Evolutionary conservation across 129 eudicot genomes (phyloP), one percentile per base, ranked within the genome.

Genomic region (Calendula officinalis): DNA sequence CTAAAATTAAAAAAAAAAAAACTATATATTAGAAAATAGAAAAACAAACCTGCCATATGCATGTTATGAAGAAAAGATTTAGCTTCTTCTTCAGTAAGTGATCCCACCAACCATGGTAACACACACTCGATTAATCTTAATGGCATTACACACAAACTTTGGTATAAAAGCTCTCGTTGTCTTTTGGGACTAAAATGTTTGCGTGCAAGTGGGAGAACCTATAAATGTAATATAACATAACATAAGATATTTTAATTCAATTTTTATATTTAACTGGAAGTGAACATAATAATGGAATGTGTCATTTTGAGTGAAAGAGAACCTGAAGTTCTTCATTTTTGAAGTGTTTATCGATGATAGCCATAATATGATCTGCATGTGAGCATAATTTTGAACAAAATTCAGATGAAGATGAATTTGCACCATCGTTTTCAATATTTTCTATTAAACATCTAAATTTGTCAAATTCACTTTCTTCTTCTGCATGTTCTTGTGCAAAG

Each of bases 181-280:
- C 80, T 73, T 66, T 82, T 86, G 11, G 85, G 82, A 57, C 78
- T 86, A 77, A 94, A 94, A 69, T 78, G 95, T 65, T 83, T 84
- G 70, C 95, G 82, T 6, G 95, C 96, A 67, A 94, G 97, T 60
- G 96, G 97, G 74, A 94, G 99, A 75, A 94, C 99, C 99, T 94
- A 57, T 4, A 27, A 41, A 49, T 45, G 10, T 37, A 43, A 58
- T 55, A 33, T 6, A 45, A 34, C n/a, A 6, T n/a, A 5, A 69
- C 10, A 7, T 8, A 39, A 40, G 54, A 22, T 22, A 22, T 22
- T 22, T 22, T 22, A 22, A 22, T 22, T n/a, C n/a, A n/a, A n/a
- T n/a, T n/a, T 22, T 22, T 22, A 22, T 0, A 0, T 22, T 22
- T 22, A 0, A 22, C 2, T 22, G 30, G 30, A 22, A 22, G 30